These are phyloP conservation scores for Candida montana DNA, from an alignment of 805 yeast genomes.

Conservation along the genomic window DNA sequence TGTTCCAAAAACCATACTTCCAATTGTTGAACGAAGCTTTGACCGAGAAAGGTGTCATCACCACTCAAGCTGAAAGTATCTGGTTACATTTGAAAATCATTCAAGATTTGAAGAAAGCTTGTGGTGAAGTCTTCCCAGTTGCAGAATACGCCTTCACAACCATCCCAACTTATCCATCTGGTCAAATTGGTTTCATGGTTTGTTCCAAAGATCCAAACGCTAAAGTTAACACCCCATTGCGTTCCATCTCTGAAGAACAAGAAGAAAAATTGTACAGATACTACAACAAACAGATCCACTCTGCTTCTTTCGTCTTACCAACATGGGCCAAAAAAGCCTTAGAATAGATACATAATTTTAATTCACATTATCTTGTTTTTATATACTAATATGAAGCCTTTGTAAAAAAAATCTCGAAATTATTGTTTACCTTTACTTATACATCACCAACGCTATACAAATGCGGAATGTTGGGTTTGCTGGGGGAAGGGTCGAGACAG, in stretches of 20 bases:
- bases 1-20: conserved; percentile 91
- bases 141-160: conserved; percentile 89
- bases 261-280: conserved; percentile 68
- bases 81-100: conserved; percentile 89
- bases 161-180: conserved; percentile 96
- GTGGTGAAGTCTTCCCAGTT: conserved; percentile 81
- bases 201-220: conserved; percentile 71
- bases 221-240: conserved; percentile 62
- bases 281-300: conserved; percentile 80
- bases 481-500: conserved; percentile 8
- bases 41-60: conserved; percentile 86
- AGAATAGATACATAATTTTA: too few relatives aligned
- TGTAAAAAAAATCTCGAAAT: background rate
- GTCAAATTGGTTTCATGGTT: conserved; percentile 97
- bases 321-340: conserved; percentile 72
- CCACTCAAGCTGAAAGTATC: conserved; percentile 92
- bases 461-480: conserved; percentile 3
- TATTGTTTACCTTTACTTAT: background rate
- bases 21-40: conserved; percentile 79
- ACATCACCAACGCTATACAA: background rate
- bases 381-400: too few relatives aligned
- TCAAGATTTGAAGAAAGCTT: conserved; percentile 73
- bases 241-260: conserved; percentile 55
- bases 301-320: conserved; percentile 87
- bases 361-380: too few relatives aligned